Evolutionary conservation across 306 rosid species (phyloP).

Genomic region (Ochetophila trinervis): DNA sequence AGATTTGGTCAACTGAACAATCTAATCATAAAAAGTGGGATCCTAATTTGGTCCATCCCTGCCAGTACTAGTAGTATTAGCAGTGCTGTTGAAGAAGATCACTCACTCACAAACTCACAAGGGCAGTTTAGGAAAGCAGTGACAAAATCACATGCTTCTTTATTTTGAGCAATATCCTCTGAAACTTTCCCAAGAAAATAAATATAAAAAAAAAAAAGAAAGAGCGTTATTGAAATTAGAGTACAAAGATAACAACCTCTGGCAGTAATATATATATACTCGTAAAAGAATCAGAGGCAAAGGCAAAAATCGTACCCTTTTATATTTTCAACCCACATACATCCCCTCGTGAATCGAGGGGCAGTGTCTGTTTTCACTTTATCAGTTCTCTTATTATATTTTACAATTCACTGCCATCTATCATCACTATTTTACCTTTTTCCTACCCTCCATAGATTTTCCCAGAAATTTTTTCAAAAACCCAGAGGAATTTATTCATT

Average conservation of each 20-base stretch:
- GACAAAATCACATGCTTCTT: slow-evolving; percentile 39
- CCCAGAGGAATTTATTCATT: no score
- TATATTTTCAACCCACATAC: slow-evolving; percentile 12
- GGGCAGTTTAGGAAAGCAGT: slow-evolving; percentile 25
- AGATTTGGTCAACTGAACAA: slow-evolving; percentile 15
- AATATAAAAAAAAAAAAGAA: not conserved
- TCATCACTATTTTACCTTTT: slow-evolving; percentile 28
- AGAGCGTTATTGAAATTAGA: slow-evolving; percentile 34
- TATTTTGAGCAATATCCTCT: slow-evolving; percentile 8
- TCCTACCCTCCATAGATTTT: slow-evolving; percentile 42
- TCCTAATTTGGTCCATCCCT: not conserved
- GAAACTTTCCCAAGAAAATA: not conserved
- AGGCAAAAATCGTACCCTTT: slow-evolving; percentile 47
- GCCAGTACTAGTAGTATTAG: no score
- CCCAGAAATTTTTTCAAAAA: slow-evolving; percentile 2
- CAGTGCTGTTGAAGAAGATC: not conserved
- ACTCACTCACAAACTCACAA: slow-evolving; percentile 9
- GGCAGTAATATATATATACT: slow-evolving; percentile 33
- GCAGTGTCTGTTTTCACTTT: slow-evolving; percentile 25
- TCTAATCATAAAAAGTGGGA: slow-evolving; percentile 16
- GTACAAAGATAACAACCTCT: slow-evolving; percentile 83
- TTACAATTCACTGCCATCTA: slow-evolving; percentile 39
- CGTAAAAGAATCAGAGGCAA: slow-evolving; percentile 41
- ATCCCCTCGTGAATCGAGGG: slow-evolving; percentile 70
- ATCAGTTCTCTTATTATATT: not conserved